A percentile compares a stretch with the other conserved stretches of the same genome.
phyloP scores from a whole-genome alignment of 345 rosid species.

The Hibiscus tridactylites region DNA sequence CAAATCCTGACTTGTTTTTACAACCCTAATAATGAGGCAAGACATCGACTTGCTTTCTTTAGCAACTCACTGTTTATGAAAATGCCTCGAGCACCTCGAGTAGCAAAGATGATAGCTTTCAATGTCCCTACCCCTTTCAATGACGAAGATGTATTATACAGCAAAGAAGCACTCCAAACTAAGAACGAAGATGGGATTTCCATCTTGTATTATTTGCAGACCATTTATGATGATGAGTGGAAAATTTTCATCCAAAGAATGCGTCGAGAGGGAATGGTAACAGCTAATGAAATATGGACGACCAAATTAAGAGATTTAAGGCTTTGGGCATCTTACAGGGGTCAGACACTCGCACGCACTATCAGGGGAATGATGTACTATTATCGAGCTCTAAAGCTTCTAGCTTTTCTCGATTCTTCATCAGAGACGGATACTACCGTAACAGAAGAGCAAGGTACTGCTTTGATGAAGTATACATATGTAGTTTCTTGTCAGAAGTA shows the following conservation, averaged over 20 bases:
- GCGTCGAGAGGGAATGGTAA: conserved; percentile 73
- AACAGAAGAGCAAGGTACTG: conserved; percentile 62
- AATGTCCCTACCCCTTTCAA: not conserved
- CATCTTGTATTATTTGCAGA: conserved; percentile 77
- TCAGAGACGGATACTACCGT: conserved; percentile 54
- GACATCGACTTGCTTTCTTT: not conserved
- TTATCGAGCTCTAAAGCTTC: conserved; percentile 84
- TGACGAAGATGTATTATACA: not conserved
- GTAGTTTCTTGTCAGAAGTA: conserved; percentile 95
- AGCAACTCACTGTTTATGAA: not conserved
- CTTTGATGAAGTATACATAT: conserved; percentile 81
- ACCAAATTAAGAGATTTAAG: conserved; percentile 77
- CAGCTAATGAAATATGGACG: conserved; percentile 58
- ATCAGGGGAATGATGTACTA: conserved; percentile 99
- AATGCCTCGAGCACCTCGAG: not conserved
- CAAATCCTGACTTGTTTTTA: too few species aligned
- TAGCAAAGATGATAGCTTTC: not conserved
- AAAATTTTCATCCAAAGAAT: conserved; percentile 84
- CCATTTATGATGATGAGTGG: conserved; percentile 91
- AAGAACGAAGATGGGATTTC: conserved; percentile 96
- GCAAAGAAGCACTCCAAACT: conserved; percentile 37
- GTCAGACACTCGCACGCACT: conserved; percentile 92
- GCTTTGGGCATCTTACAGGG: conserved; percentile 98
- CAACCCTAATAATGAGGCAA: not conserved
- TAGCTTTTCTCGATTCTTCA: conserved; percentile 90